phyloP scores from a whole-genome alignment of 352 stramenopile species.

The Globisporangium cederbergense region DNA sequence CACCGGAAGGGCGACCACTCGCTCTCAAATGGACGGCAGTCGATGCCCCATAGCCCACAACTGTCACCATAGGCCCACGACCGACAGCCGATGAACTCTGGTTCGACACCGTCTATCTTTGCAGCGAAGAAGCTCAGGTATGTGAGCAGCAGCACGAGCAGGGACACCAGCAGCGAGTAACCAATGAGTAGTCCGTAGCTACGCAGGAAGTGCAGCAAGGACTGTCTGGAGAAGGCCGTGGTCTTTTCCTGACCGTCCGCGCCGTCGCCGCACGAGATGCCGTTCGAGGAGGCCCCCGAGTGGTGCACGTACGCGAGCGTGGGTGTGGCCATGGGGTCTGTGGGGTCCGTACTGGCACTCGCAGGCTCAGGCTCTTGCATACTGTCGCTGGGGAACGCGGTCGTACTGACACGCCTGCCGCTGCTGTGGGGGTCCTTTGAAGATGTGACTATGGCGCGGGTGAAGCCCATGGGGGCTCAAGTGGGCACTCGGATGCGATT shows the following conservation, averaged over 20 bases:
- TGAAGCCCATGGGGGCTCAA: not conserved
- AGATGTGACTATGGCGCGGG: not conserved
- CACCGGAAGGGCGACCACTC: constrained; percentile 67
- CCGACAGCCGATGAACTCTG: constrained; percentile 64
- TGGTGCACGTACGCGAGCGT: constrained; percentile 11
- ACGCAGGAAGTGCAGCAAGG: constrained; percentile 17
- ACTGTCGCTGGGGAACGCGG: not conserved
- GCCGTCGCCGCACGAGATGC: constrained; percentile 10
- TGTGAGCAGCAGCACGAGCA: constrained; percentile 49
- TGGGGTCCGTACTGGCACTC: not conserved
- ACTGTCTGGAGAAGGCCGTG: constrained; percentile 5
- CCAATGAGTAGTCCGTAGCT: constrained; percentile 32
- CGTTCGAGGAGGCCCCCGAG: not conserved
- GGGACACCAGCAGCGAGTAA: constrained; percentile 44
- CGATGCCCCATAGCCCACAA: constrained; percentile 61
- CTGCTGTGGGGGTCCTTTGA: not conserved
- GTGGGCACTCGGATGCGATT: not conserved
- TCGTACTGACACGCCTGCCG: not conserved
- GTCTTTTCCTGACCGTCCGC: constrained; percentile 18
- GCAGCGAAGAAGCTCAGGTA: constrained; percentile 81
- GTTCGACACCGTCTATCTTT: constrained; percentile 33
- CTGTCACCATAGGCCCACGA: constrained; percentile 58
- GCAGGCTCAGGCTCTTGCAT: not conserved
- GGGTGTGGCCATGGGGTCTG: constrained; percentile 1
- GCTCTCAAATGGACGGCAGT: constrained; percentile 59